Percentiles rank a stretch among this genome's conserved stretches.
phyloP scores from a whole-genome alignment of 148 eudicot species.

The Rhododendron griersonianum region DNA sequence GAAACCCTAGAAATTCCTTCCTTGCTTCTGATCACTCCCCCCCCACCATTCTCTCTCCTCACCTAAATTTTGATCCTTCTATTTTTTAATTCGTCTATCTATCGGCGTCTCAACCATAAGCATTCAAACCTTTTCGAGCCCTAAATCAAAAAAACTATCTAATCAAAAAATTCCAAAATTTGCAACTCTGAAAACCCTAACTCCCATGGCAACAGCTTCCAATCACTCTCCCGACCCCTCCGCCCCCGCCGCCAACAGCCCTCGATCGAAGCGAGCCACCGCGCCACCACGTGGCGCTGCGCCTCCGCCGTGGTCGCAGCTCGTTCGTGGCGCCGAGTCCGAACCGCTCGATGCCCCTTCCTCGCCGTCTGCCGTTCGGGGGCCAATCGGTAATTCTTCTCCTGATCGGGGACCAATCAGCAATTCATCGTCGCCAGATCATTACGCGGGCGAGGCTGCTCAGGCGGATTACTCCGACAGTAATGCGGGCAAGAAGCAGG shows the following conservation, averaged over 20 bases:
- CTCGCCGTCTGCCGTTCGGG: slow-evolving; percentile 9
- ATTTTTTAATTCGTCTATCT: neutral
- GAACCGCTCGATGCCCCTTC: slow-evolving; percentile 17
- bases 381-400: neutral
- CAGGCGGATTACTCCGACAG: slow-evolving; percentile 23
- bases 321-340: slow-evolving; percentile 35
- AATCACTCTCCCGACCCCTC: slow-evolving; percentile 11
- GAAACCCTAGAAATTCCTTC: neutral
- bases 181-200: neutral
- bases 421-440: slow-evolving; percentile 6
- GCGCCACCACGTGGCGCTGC: slow-evolving; percentile 30
- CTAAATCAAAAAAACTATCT: neutral
- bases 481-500: slow-evolving; percentile 49
- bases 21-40: neutral
- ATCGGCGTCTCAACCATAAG: neutral
- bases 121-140: neutral
- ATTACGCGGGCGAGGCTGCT: slow-evolving; percentile 17
- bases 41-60: neutral
- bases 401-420: slow-evolving; percentile 8
- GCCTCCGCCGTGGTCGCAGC: slow-evolving; percentile 40
- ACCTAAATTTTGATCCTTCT: slow-evolving; percentile 14
- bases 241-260: slow-evolving; percentile 15
- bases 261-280: slow-evolving; percentile 19
- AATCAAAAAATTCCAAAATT: slow-evolving; percentile 13
- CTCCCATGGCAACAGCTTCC: slow-evolving; percentile 36